Evolutionary conservation across 2,329 filamentous ascomycete genomes (phyloP).

Genomic region (Aspergillus unguis): DNA sequence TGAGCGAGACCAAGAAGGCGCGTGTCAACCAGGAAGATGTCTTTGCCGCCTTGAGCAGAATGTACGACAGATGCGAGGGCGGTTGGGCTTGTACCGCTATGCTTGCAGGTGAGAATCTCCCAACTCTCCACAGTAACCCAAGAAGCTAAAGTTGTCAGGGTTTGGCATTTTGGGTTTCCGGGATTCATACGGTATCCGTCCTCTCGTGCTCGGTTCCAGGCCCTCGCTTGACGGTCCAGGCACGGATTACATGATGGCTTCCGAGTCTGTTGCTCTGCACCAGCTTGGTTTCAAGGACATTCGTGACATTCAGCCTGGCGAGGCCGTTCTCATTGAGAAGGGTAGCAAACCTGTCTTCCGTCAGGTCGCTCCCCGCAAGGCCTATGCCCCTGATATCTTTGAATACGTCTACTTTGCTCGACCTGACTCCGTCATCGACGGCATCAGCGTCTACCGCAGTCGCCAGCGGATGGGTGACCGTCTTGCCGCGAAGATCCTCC

Average conservation of each 20-base stretch:
- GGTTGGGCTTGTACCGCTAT: constrained; percentile 79
- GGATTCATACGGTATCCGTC: constrained; percentile 77
- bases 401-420: constrained; percentile 86
- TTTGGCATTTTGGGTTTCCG: constrained; percentile 78
- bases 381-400: constrained; percentile 81
- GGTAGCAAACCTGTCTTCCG: constrained; percentile 69
- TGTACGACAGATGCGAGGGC: constrained; percentile 70
- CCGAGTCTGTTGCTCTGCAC: constrained; percentile 77
- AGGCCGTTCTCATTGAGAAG: constrained; percentile 83
- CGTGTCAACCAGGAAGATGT: constrained; percentile 75
- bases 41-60: constrained; percentile 67
- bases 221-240: constrained; percentile 63
- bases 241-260: constrained; percentile 86
- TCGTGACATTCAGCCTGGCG: constrained; percentile 72
- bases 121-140: not conserved
- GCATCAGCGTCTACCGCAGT: constrained; percentile 79
- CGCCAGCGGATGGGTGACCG: constrained; percentile 83
- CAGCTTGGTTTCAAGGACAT: constrained; percentile 78
- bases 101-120: constrained; percentile 59
- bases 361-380: constrained; percentile 65
- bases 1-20: constrained; percentile 75
- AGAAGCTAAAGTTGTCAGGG: constrained; percentile 40
- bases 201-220: constrained; percentile 73
- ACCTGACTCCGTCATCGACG: constrained; percentile 78
- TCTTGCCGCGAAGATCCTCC: constrained; percentile 69